phyloP scores from a whole-genome alignment of 257 asterid species.

The Scutellaria barbata region DNA sequence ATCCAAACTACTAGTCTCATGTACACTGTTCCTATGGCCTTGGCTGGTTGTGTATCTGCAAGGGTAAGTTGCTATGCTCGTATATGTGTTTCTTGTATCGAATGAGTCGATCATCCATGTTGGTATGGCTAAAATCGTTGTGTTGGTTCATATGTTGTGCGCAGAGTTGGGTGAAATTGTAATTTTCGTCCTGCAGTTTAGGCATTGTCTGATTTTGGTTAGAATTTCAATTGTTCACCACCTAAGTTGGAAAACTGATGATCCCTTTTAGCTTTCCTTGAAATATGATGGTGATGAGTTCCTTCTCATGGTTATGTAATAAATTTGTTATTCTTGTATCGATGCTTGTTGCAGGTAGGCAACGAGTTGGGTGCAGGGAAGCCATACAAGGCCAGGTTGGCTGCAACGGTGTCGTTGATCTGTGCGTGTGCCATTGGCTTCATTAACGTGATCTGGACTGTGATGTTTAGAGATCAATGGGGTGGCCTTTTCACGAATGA shows the following conservation, averaged over 20 bases:
- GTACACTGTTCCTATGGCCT: constrained; percentile 94
- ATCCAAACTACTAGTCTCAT: constrained; percentile 91
- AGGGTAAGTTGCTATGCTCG: constrained; percentile 47
- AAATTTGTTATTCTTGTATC: constrained; percentile 13
- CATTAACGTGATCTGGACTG: constrained; percentile 75
- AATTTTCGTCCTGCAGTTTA: too few species aligned
- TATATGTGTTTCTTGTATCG: too few species aligned
- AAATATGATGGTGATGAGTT: too few species aligned
- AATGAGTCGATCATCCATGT: too few species aligned
- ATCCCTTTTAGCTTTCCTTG: too few species aligned
- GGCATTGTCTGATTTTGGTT: too few species aligned
- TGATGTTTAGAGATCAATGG: constrained; percentile 63
- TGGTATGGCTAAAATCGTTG: too few species aligned
- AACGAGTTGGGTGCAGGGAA: constrained; percentile 86
- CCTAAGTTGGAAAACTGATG: too few species aligned
- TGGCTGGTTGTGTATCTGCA: constrained; percentile 86
- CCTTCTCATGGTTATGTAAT: constrained; percentile 19
- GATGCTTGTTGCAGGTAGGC: constrained; percentile 65
- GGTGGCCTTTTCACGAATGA: constrained; percentile 80
- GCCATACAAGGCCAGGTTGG: constrained; percentile 89
- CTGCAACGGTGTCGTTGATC: constrained; percentile 73
- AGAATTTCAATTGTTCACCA: too few species aligned
- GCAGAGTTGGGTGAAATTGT: too few species aligned
- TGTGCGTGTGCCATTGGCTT: constrained; percentile 72
- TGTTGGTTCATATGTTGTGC: too few species aligned